A percentile compares a stretch with the other conserved stretches of the same genome.
phyloP scores from a whole-genome alignment of 306 rosid species.

The barrel medic (Medicago truncatula) region DNA sequence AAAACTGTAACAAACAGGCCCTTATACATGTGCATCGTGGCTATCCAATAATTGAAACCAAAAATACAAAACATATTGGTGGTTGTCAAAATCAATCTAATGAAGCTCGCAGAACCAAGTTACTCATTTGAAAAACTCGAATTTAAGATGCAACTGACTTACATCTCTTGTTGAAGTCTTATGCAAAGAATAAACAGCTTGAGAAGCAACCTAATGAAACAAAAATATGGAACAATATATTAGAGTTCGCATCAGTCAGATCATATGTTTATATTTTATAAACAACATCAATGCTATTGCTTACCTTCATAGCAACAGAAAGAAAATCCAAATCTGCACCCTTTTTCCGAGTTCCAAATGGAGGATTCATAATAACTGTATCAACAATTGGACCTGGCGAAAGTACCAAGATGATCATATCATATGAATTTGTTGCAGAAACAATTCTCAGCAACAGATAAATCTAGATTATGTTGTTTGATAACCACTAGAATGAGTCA shows the following conservation, averaged over 20 bases:
- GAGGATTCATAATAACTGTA: slow-evolving; percentile 95
- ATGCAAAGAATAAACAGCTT: slow-evolving; percentile 92
- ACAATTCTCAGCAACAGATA: slow-evolving; percentile 1
- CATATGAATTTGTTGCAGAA: slow-evolving; percentile 30
- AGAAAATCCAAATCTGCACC: slow-evolving; percentile 95
- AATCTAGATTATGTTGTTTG: slow-evolving; percentile 9
- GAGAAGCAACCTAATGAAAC: slow-evolving; percentile 74
- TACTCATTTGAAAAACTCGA: slow-evolving; percentile 24
- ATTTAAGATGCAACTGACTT: slow-evolving; percentile 46
- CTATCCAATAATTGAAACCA: neutral
- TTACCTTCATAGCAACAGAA: slow-evolving; percentile 74
- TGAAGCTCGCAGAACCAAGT: neutral
- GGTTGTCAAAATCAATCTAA: neutral
- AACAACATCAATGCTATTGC: slow-evolving; percentile 17
- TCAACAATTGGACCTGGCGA: slow-evolving; percentile 71
- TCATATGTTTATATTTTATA: slow-evolving; percentile 15
- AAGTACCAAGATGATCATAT: slow-evolving; percentile 21
- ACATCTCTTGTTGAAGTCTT: slow-evolving; percentile 93
- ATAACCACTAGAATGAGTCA: neutral
- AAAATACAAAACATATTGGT: neutral
- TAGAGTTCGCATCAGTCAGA: slow-evolving; percentile 29
- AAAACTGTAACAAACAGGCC: neutral
- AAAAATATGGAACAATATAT: slow-evolving; percentile 29
- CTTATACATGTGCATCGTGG: neutral
- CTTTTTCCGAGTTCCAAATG: slow-evolving; percentile 85